phyloP scores from a whole-genome alignment of 2,329 filamentous ascomycete species.

The Venturiaceae sp. region DNA sequence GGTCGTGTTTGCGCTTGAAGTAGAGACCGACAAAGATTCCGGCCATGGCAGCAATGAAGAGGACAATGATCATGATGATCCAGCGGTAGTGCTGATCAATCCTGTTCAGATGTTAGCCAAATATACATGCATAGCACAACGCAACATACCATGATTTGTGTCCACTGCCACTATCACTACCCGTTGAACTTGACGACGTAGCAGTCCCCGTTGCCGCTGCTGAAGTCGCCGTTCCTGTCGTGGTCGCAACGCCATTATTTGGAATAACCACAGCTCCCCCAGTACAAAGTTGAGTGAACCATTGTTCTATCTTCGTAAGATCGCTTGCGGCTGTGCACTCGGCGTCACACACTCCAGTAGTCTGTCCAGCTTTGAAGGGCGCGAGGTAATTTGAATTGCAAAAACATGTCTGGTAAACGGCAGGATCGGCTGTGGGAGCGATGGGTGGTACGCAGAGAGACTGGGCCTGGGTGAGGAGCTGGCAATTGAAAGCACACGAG shows the following conservation, averaged over 20 bases:
- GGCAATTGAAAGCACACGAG: constrained; percentile 1
- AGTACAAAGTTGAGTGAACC: constrained; percentile 5
- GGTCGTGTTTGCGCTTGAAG: constrained; percentile 4
- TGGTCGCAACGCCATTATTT: not conserved
- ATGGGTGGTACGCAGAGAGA: constrained; percentile 2
- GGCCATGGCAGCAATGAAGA: constrained; percentile 6
- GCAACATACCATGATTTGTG: constrained; percentile 5
- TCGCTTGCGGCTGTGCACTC: not conserved
- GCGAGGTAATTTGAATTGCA: constrained; percentile 7
- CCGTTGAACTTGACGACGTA: not conserved
- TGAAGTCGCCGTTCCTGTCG: not conserved
- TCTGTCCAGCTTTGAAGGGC: not conserved
- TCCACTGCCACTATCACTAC: not conserved
- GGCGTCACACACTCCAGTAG: constrained; percentile 3
- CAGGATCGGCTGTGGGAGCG: not conserved
- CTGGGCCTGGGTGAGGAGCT: not conserved
- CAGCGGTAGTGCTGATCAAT: constrained; percentile 5
- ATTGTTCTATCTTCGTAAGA: not conserved
- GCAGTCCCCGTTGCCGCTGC: not conserved
- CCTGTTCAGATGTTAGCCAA: constrained; percentile 3
- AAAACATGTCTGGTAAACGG: constrained; percentile 6
- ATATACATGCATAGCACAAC: not conserved
- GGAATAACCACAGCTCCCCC: constrained; percentile 2
- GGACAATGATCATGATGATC: constrained; percentile 7
- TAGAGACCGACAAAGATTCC: constrained; percentile 6